Base-by-base conservation (phyloP, 179 eudicot genomes). In the Silene vulgaris region DNA sequence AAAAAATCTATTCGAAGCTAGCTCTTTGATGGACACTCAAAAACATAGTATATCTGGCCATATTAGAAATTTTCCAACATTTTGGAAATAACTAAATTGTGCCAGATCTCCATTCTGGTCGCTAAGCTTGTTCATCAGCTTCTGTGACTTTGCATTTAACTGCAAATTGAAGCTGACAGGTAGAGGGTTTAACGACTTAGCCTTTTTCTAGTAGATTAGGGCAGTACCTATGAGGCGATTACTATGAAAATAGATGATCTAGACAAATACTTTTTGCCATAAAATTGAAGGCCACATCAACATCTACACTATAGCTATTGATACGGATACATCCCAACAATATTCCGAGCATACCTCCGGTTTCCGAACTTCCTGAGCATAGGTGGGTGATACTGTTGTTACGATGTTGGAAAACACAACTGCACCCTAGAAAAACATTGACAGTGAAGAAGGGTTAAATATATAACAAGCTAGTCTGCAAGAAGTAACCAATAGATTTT, bases 391-490 rank as follows among this genome's bases (percentile, higher is more conserved):
- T 67, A 95, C 97, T 67, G 99, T 92, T 70, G 99, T 92, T 66
- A 95, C 97, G 75, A 92, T 95, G 86, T 95, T 95, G 69, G 99
- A 95, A 85, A 86, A 95, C 78, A 95, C 99, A 78, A 95, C 80
- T 76, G 96, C 99, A 81, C 99, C 97, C 99, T 92, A 73, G 50
- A 79, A 85, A 45, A 32, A 81, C 52, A 69, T 17, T 1, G 74
- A 74, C 26, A 35, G 75, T 63, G 45, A 81, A 74, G 19, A 75
- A 19, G 52, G 21, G 40, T 60, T 21, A 74, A n/a, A 68, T 67
- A 63, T 19, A 32, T 26, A 72, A 13, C 7, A 26, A 72, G 26
- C 63, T 13, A 26, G 28, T 68, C 32, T 35, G 16, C 69, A 72
- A 21, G 28, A 19, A 8, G 79, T 17, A 32, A 35, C 59, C 70